Conservation (phyloP, 1,284 basidiomycete genomes). For the Sporisorium scitamineum region DNA sequence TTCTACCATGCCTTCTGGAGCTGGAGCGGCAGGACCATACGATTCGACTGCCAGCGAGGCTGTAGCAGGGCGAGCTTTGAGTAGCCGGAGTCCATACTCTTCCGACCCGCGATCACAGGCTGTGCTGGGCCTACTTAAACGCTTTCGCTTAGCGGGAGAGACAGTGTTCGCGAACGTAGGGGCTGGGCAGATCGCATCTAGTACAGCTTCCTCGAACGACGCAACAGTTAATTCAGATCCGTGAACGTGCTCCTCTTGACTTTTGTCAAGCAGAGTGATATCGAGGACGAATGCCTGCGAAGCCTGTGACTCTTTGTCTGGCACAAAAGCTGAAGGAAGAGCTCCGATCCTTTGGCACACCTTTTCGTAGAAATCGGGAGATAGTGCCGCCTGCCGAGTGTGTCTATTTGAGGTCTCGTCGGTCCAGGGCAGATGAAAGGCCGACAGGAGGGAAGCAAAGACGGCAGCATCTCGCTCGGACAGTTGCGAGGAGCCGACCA, state of each 20-base stretch:
- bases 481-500: background rate
- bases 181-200: constrained; percentile 8
- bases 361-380: constrained; percentile 12
- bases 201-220: constrained; percentile 9
- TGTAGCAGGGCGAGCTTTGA: constrained; percentile 13
- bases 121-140: constrained; percentile 3
- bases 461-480: constrained; percentile 9
- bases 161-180: background rate
- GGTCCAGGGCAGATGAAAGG: constrained; percentile 14
- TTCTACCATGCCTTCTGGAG: constrained; percentile 15
- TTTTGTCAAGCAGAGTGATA: background rate
- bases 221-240: background rate
- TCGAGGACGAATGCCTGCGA: constrained; percentile 12
- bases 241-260: background rate
- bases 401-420: background rate
- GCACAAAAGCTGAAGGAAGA: background rate
- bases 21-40: background rate
- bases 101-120: background rate
- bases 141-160: constrained; percentile 14
- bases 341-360: constrained; percentile 7
- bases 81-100: too few species aligned
- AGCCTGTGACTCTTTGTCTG: background rate
- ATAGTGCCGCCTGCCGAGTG: background rate
- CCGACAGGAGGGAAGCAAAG: constrained; percentile 13
- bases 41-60: constrained; percentile 20